Percentiles rank a stretch among this genome's conserved stretches.
These are phyloP conservation scores for Murraya paniculata DNA, from an alignment of 345 rosid genomes.

Conservation along the genomic window DNA sequence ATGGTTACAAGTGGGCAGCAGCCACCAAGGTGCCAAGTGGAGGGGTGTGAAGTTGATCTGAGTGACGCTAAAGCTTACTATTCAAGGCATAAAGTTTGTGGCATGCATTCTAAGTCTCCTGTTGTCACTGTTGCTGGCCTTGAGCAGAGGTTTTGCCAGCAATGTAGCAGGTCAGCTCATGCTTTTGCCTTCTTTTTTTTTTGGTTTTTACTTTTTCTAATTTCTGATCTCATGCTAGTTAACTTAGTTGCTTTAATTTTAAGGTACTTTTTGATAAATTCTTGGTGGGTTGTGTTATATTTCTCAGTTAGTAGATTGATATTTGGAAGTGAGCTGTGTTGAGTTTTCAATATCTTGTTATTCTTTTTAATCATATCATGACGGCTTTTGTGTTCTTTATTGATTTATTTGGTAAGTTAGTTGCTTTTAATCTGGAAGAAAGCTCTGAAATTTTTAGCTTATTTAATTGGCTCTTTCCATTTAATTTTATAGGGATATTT, in stretches of 20 bases:
- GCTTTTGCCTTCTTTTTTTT: background rate
- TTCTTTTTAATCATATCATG: background rate
- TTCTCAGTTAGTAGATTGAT: background rate
- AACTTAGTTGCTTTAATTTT: background rate
- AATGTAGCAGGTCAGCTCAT: constrained; percentile 82
- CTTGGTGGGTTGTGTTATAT: background rate
- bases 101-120: constrained; percentile 79
- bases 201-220: background rate
- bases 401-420: background rate
- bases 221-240: background rate
- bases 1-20: constrained; percentile 45
- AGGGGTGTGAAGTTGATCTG: constrained; percentile 93
- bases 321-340: background rate
- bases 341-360: background rate
- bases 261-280: background rate
- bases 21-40: constrained; percentile 91
- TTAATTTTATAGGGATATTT: background rate
- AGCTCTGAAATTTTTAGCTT: background rate
- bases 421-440: background rate
- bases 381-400: background rate
- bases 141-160: constrained; percentile 96
- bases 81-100: constrained; percentile 91
- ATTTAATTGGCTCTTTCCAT: background rate
- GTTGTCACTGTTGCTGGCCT: constrained; percentile 75
- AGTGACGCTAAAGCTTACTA: constrained; percentile 88